Conservation (phyloP, 2,329 filamentous ascomycete genomes). For the Beauveria brongniartii region DNA sequence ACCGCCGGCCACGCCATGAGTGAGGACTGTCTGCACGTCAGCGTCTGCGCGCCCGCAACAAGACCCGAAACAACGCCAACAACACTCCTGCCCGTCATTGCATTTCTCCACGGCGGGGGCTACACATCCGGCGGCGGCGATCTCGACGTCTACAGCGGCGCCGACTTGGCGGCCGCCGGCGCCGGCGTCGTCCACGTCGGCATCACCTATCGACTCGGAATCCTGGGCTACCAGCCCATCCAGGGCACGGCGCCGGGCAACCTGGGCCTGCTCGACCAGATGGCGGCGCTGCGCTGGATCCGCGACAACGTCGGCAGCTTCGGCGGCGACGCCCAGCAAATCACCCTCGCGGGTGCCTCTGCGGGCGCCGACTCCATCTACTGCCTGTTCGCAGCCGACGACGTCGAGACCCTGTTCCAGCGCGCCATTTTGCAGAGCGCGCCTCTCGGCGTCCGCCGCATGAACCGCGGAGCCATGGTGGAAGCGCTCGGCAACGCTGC, state of each 20-base stretch:
- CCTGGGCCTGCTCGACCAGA: conserved; percentile 52
- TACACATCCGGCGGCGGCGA: conserved; percentile 14
- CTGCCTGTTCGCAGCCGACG: conserved; percentile 12
- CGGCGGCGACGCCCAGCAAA: conserved; percentile 54
- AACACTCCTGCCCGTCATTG: conserved; percentile 19
- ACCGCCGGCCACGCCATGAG: conserved; percentile 1
- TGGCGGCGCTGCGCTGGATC: conserved; percentile 52
- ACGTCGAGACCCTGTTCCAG: conserved; percentile 10
- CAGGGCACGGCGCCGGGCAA: conserved; percentile 30
- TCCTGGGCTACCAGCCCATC: conserved; percentile 29
- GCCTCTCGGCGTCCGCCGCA: conserved; percentile 10
- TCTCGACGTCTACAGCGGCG: conserved; percentile 12
- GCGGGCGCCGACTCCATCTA: conserved; percentile 45
- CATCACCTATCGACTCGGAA: conserved; percentile 25
- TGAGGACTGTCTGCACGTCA: conserved; percentile 15
- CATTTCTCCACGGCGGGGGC: conserved; percentile 18
- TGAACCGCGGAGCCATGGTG: conserved; percentile 10
- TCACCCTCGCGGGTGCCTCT: conserved; percentile 56
- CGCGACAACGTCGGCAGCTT: conserved; percentile 56
- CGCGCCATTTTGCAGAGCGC: conserved; percentile 14
- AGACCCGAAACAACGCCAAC: too few species aligned
- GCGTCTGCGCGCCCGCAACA: conserved; percentile 7
- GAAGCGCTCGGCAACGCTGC: not conserved
- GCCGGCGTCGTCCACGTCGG: conserved; percentile 20
- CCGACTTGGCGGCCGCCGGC: conserved; percentile 5